Evolutionary conservation across 495 filamentous ascomycete genomes (phyloP), one percentile per base, ranked within the genome.

Genomic region (Neurospora sp.): DNA sequence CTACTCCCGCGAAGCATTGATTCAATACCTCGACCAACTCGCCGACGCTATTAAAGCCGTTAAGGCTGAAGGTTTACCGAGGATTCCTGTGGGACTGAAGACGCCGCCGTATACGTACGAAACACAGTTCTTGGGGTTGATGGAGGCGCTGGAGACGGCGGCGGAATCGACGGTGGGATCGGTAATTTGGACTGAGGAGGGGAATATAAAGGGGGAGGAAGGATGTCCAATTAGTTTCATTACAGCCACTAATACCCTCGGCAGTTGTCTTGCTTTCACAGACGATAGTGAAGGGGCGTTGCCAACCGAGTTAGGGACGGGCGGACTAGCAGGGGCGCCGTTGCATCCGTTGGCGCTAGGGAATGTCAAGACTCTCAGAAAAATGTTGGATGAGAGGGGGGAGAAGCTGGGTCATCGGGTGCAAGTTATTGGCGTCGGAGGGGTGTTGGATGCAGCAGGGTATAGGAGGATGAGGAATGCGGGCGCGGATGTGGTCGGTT

Each of bases 281-380:
- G 21, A 71, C 71, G 13, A 40, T 71, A 37, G 69, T 74, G 39
- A 13, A n/a, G 54, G 2, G 2, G 54, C 54, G 24, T 21, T 39
- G 17, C 5, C 69, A 40, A 84, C 82, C 1, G 87, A 85, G 2
- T 77, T 76, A 0, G 90, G 90, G 0, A 84, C 92, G 7, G 91
- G 91, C 0, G 91, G 91, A 0, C 80, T 93, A 75, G 91, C 88
- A 0, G 91, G 91, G 0, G 83, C 88, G 39, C 85, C 89, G 69
- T 78, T 93, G 70, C 91, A 93, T 81, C 90, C 91, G 5, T 82
- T 93, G 2, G 90, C 91, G n/a, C 77, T 93, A 37, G 91, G 92
- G 15, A 93, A 93, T 76, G 91, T 93, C 31, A 80, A 78, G 48
- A 89, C 87, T 9, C 81, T 93, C 24, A 79, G 89, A 24, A 75